These are phyloP conservation scores for Cyberlindnera bimundalis DNA, from an alignment of 805 yeast genomes.

Conservation along the genomic window DNA sequence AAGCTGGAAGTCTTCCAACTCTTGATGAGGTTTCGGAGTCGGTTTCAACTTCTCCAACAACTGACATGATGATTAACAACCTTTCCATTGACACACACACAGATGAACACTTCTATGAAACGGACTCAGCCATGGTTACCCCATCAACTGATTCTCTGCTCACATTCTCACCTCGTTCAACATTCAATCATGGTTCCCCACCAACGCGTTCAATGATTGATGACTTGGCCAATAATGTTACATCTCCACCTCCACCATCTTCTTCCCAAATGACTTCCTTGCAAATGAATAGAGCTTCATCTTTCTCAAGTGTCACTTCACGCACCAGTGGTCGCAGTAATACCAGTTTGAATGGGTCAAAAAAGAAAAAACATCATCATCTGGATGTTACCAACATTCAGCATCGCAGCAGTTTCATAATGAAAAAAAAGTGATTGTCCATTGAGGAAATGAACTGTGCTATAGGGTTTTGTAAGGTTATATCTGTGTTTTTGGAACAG, in stretches of 20 bases:
- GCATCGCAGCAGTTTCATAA: constrained; percentile 10
- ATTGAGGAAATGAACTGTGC: not conserved
- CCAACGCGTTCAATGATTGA: constrained; percentile 12
- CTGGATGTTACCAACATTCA: constrained; percentile 20
- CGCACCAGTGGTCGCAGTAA: constrained; percentile 12
- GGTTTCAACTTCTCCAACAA: constrained; percentile 12
- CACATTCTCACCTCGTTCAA: constrained; percentile 4
- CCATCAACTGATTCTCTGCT: constrained; percentile 10
- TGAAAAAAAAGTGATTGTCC: constrained; percentile 4
- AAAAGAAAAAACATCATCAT: constrained; percentile 26
- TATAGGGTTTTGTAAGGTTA: too few relatives aligned
- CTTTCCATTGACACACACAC: not conserved
- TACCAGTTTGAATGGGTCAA: constrained; percentile 7
- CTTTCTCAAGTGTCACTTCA: constrained; percentile 21
- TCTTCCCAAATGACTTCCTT: not conserved
- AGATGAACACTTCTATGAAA: not conserved
- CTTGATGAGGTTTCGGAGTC: constrained; percentile 15
- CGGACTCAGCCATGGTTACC: not conserved
- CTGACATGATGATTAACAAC: not conserved
- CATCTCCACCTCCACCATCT: constrained; percentile 1
- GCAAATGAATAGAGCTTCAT: constrained; percentile 14
- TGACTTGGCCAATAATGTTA: not conserved
- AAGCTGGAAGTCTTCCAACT: constrained; percentile 10
- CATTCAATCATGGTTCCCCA: not conserved
- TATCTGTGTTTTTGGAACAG: too few relatives aligned